A percentile compares a stretch with the other conserved stretches of the same genome.
phyloP scores from a whole-genome alignment of 306 rosid species.

The Ormosia semicastrata region DNA sequence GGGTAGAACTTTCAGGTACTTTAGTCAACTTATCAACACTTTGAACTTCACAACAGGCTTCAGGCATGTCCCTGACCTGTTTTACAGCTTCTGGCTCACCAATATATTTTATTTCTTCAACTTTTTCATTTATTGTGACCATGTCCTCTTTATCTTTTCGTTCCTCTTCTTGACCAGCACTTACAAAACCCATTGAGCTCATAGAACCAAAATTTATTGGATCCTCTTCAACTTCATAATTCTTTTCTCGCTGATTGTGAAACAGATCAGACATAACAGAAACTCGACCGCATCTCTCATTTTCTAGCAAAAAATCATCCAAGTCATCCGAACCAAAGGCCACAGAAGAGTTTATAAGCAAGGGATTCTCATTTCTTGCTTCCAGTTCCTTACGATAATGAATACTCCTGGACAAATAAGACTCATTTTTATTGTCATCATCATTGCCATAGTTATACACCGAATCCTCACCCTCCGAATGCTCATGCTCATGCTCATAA shows the following conservation, averaged over 20 bases:
- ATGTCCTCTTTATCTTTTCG: constrained; percentile 23
- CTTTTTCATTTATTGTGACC: constrained; percentile 21
- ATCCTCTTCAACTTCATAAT: constrained; percentile 16
- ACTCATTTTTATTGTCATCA: constrained; percentile 33
- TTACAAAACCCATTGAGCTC: constrained; percentile 15
- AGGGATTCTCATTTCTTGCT: constrained; percentile 54
- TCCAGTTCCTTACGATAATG: constrained; percentile 24
- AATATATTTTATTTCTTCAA: constrained; percentile 31
- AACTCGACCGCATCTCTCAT: constrained; percentile 22
- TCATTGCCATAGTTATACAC: constrained; percentile 54
- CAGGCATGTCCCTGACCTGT: constrained; percentile 47
- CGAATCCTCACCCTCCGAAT: constrained; percentile 78
- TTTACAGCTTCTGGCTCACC: constrained; percentile 30
- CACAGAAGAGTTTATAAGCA: constrained; percentile 73
- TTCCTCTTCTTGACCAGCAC: constrained; percentile 24
- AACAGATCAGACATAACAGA: constrained; percentile 29
- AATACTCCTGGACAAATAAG: constrained; percentile 21
- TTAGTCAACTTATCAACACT: constrained; percentile 34
- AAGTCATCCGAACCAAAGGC: constrained; percentile 83
- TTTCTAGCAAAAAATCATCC: constrained; percentile 68
- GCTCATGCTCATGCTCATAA: constrained; percentile 43
- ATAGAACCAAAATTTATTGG: constrained; percentile 12
- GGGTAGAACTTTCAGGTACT: constrained; percentile 29
- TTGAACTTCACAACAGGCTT: constrained; percentile 47
- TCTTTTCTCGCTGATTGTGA: constrained; percentile 20